These are phyloP conservation scores for Penicillium goetzii DNA, from an alignment of 495 filamentous ascomycete species.

Conservation along the genomic window DNA sequence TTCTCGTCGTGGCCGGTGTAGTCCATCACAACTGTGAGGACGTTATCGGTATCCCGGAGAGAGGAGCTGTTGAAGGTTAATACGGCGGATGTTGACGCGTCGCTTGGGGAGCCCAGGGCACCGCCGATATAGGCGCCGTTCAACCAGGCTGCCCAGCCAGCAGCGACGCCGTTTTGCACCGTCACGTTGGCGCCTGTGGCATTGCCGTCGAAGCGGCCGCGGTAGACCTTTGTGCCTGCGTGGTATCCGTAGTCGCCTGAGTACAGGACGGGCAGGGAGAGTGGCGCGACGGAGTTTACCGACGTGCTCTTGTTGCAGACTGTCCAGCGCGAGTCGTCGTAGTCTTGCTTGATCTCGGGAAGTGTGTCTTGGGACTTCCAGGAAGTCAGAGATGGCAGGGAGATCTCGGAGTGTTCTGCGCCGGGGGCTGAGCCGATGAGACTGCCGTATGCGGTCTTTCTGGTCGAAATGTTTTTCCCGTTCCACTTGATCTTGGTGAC, in stretches of 20 bases:
- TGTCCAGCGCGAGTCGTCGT: constrained; percentile 68
- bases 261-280: constrained; percentile 57
- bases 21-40: constrained; percentile 70
- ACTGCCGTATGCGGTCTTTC: constrained; percentile 49
- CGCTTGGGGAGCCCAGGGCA: constrained; percentile 53
- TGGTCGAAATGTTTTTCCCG: constrained; percentile 40
- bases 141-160: constrained; percentile 58
- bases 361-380: constrained; percentile 71
- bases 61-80: constrained; percentile 41
- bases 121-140: constrained; percentile 59
- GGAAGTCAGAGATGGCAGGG: constrained; percentile 54
- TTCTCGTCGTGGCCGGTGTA: constrained; percentile 72
- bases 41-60: constrained; percentile 52
- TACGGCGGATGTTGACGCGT: constrained; percentile 27
- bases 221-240: constrained; percentile 65
- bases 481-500: constrained; percentile 60
- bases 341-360: constrained; percentile 63
- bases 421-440: constrained; percentile 53
- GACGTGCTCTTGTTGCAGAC: constrained; percentile 56
- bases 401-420: constrained; percentile 45
- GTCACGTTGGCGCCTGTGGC: constrained; percentile 62
- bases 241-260: constrained; percentile 75
- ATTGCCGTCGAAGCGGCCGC: constrained; percentile 64
- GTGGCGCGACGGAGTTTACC: constrained; percentile 61
- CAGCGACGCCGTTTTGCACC: constrained; percentile 64